Evolutionary conservation across 2,329 filamentous ascomycete species (phyloP).

Genomic region (Cryphonectria nitschkei): DNA sequence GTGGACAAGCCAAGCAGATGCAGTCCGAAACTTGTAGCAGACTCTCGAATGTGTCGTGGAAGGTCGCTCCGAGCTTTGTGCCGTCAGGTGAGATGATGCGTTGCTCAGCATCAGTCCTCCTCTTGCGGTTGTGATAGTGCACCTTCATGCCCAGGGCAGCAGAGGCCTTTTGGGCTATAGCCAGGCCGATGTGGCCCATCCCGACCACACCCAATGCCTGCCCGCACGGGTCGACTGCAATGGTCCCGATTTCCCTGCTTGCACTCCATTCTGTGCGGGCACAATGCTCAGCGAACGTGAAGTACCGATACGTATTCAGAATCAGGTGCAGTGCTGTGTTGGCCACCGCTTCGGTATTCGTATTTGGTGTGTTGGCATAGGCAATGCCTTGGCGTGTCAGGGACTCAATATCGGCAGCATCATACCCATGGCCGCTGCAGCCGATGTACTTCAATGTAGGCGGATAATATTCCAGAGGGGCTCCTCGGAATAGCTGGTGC

Average conservation of each 20-base stretch:
- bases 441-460: slow-evolving; percentile 33
- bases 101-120: slow-evolving; percentile 8
- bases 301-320: slow-evolving; percentile 34
- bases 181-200: slow-evolving; percentile 40
- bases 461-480: slow-evolving; percentile 31
- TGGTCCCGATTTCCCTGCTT: slow-evolving; percentile 30
- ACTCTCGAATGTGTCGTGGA: slow-evolving; percentile 35
- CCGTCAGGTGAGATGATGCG: slow-evolving; percentile 7
- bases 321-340: slow-evolving; percentile 37
- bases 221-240: slow-evolving; percentile 35
- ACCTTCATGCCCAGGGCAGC: slow-evolving; percentile 38
- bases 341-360: slow-evolving; percentile 36
- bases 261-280: slow-evolving; percentile 30
- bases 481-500: slow-evolving; percentile 35
- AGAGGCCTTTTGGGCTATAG: slow-evolving; percentile 36
- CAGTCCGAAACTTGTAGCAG: slow-evolving; percentile 37
- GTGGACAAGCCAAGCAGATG: slow-evolving; percentile 40
- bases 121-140: slow-evolving; percentile 36
- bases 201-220: slow-evolving; percentile 40
- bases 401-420: slow-evolving; percentile 34
- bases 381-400: slow-evolving; percentile 35
- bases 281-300: slow-evolving; percentile 33
- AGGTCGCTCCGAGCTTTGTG: slow-evolving; percentile 5
- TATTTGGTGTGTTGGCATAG: slow-evolving; percentile 38
- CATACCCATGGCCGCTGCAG: slow-evolving; percentile 37